Evolutionary conservation across 768 basidiomycete genomes (phyloP).

Genomic region (Leccinum ochraceum): DNA sequence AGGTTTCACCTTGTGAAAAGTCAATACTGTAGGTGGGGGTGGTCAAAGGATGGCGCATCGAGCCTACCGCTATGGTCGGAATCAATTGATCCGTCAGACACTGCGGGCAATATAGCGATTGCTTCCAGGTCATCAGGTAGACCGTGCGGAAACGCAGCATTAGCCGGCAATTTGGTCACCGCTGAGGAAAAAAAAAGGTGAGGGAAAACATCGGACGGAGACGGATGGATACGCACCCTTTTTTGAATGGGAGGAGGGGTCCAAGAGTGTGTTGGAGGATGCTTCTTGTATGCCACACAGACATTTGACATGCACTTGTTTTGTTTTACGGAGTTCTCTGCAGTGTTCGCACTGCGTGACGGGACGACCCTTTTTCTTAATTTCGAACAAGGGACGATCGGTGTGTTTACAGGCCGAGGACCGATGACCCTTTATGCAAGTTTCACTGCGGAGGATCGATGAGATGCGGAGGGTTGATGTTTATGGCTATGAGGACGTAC

Average conservation of each 20-base stretch:
- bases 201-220: not conserved
- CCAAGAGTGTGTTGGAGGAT: conserved; percentile 21
- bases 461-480: conserved; percentile 5
- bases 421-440: conserved; percentile 93
- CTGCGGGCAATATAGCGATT: conserved; percentile 35
- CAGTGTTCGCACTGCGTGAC: conserved; percentile 58
- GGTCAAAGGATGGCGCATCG: conserved; percentile 45
- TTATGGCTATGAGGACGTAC: conserved; percentile 42
- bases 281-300: conserved; percentile 41
- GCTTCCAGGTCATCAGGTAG: conserved; percentile 69
- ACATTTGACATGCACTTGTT: conserved; percentile 48
- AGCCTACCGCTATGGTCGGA: conserved; percentile 69
- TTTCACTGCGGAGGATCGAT: conserved; percentile 56
- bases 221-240: conserved; percentile 55
- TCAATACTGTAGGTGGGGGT: conserved; percentile 44
- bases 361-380: conserved; percentile 63
- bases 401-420: conserved; percentile 88
- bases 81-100: conserved; percentile 55
- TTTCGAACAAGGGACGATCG: conserved; percentile 84
- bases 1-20: conserved; percentile 46
- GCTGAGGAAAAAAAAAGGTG: conserved; percentile 43
- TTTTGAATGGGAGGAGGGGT: conserved; percentile 43
- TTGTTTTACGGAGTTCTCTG: conserved; percentile 46
- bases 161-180: conserved; percentile 58
- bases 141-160: conserved; percentile 82